Evolutionary conservation across 371 early-diverging fungal genomes (phyloP), one percentile per base, ranked within the genome.

Genomic region (Actinomortierella wolfii): DNA sequence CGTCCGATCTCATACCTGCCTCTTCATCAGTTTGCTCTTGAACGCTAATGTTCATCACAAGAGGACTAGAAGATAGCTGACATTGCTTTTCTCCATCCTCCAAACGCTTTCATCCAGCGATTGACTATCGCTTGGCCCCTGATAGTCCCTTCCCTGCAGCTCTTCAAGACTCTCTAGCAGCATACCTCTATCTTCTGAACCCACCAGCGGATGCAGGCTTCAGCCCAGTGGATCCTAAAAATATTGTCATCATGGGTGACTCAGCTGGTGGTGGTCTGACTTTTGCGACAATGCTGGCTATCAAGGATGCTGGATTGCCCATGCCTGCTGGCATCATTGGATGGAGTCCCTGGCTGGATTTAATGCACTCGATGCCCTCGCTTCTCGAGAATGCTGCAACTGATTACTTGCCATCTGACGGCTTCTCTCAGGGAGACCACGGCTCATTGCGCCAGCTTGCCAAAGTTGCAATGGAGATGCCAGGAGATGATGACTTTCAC

Each of bases 41-140:
- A n/a, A n/a, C n/a, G n/a, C n/a, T n/a, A n/a, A n/a, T n/a, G n/a
- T n/a, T n/a, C n/a, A n/a, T n/a, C n/a, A n/a, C n/a, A n/a, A n/a
- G n/a, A n/a, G n/a, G n/a, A n/a, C n/a, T n/a, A n/a, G n/a, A n/a
- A n/a, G n/a, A n/a, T n/a, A n/a, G n/a, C n/a, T n/a, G n/a, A n/a
- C n/a, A n/a, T n/a, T n/a, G n/a, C n/a, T n/a, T n/a, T n/a, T 34
- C 34, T 34, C 34, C 61, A 28, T 49, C 59, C 40, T 52, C 68
- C 2, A 60, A 61, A 51, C 62, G 62, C 17, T 45, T 68, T 34
- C 60, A 65, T 15, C 61, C 79, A 63, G 76, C 87, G 0, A 77
- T 92, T 47, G 84, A 91, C 62, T 94, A 95, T 75, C 77, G 94
- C 23, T 71, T 93, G 28, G 92, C 94, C 0, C 96, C 96, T 0